phyloP scores from a whole-genome alignment of 1,284 basidiomycete species.

The Austropuccinia psidii region DNA sequence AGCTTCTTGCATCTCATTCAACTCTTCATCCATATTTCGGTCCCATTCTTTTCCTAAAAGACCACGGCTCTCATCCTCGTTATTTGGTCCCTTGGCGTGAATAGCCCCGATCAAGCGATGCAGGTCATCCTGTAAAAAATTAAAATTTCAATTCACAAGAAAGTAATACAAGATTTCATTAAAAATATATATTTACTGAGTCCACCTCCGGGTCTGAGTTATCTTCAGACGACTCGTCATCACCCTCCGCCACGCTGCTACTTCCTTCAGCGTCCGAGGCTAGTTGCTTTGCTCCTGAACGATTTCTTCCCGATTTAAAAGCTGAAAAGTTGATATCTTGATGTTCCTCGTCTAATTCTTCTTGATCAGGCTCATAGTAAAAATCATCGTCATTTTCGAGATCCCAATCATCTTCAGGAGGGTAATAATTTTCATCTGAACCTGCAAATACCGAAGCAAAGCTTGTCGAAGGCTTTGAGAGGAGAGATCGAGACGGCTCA shows the following conservation, averaged over 20 bases:
- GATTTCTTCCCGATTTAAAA: no score
- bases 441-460: not conserved
- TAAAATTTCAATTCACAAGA: no score
- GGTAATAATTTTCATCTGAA: conserved; percentile 14
- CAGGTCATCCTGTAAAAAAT: conserved; percentile 22
- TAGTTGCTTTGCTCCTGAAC: no score
- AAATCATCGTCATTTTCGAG: conserved; percentile 1
- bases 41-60: conserved; percentile 61
- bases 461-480: not conserved
- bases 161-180: no score
- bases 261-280: no score
- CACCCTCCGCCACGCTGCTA: no score
- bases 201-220: no score
- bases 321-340: conserved; percentile 2
- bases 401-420: not conserved
- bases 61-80: conserved; percentile 44
- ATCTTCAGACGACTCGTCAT: no score
- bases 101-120: conserved; percentile 26
- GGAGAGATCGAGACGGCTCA: not conserved
- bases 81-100: not conserved
- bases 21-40: conserved; percentile 55
- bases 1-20: conserved; percentile 52
- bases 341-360: not conserved
- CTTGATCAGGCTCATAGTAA: conserved; percentile 16
- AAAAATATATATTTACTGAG: no score